These are phyloP conservation scores for Camelina laxa DNA, from an alignment of 345 rosid genomes.

Conservation along the genomic window DNA sequence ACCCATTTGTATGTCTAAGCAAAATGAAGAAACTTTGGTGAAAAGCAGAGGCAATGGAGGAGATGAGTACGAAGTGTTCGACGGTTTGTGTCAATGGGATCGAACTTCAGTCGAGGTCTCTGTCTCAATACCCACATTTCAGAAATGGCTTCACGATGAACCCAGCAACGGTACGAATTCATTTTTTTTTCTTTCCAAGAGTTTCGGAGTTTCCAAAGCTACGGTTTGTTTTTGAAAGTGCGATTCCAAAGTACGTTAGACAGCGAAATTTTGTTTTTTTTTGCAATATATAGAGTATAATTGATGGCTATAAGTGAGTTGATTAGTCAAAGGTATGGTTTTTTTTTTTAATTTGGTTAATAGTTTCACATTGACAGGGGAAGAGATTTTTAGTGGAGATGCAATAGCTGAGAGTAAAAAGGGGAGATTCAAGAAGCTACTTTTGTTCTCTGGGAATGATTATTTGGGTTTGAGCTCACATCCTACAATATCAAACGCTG, in stretches of 20 bases:
- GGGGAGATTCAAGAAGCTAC: slow-evolving; percentile 60
- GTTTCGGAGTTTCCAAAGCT: slow-evolving; percentile 46
- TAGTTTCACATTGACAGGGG: slow-evolving; percentile 53
- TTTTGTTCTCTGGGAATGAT: slow-evolving; percentile 94
- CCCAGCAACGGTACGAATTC: slow-evolving; percentile 70
- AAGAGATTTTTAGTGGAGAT: slow-evolving; percentile 51
- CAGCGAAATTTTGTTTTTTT: background rate
- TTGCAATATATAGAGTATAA: background rate
- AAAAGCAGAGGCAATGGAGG: slow-evolving; percentile 4
- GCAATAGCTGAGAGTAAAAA: slow-evolving; percentile 39
- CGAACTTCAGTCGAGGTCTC: slow-evolving; percentile 72
- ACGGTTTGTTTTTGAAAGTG: background rate
- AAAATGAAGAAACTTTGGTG: slow-evolving; percentile 3
- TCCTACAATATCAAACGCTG: slow-evolving; percentile 79
- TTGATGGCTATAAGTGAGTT: background rate
- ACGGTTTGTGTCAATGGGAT: slow-evolving; percentile 78
- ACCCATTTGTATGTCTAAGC: slow-evolving; percentile 63
- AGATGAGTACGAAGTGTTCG: slow-evolving; percentile 69
- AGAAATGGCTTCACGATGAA: slow-evolving; percentile 77
- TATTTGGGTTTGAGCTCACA: slow-evolving; percentile 93
- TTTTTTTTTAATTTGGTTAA: background rate
- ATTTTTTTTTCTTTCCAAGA: slow-evolving; percentile 9
- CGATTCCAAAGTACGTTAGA: background rate
- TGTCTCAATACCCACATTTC: slow-evolving; percentile 65
- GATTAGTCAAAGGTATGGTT: background rate